These are phyloP conservation scores for Cryptosporidium ryanae DNA, from an alignment of 169 alveolate genomes.

Conservation along the genomic window DNA sequence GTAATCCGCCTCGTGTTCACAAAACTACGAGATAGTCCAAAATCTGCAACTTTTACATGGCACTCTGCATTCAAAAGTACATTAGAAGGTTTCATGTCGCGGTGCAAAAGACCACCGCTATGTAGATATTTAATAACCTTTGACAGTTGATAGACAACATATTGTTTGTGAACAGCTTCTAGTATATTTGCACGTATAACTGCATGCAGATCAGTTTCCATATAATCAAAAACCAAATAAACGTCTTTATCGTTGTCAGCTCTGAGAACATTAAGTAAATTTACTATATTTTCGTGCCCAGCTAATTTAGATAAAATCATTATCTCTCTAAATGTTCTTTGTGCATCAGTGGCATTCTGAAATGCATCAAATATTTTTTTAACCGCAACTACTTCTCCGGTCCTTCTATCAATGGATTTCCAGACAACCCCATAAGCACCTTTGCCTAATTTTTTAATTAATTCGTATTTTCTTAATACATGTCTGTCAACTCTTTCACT, in stretches of 20 bases:
- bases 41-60: constrained; percentile 96
- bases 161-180: constrained; percentile 95
- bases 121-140: constrained; percentile 93
- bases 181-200: constrained; percentile 97
- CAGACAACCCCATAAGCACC: constrained; percentile 99
- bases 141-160: constrained; percentile 91
- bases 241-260: constrained; percentile 98
- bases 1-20: constrained; percentile 72
- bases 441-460: constrained; percentile 91
- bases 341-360: constrained; percentile 99
- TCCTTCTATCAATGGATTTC: constrained; percentile 95
- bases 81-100: constrained; percentile 98
- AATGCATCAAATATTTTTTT: constrained; percentile 99
- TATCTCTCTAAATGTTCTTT: constrained; percentile 98
- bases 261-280: constrained; percentile 91
- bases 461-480: constrained; percentile 90
- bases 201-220: constrained; percentile 98
- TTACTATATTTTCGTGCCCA: constrained; percentile 95
- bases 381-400: constrained; percentile 97
- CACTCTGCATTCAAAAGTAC: constrained; percentile 97
- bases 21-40: constrained; percentile 95
- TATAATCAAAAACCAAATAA: constrained; percentile 96
- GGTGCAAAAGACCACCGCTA: constrained; percentile 95
- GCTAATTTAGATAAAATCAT: constrained; percentile 93
- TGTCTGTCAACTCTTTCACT: constrained; percentile 92